Evolutionary conservation across 129 eudicot species (phyloP), one percentile per base, ranked within the genome.

Genomic region (Chrysanthemum seticuspe): DNA sequence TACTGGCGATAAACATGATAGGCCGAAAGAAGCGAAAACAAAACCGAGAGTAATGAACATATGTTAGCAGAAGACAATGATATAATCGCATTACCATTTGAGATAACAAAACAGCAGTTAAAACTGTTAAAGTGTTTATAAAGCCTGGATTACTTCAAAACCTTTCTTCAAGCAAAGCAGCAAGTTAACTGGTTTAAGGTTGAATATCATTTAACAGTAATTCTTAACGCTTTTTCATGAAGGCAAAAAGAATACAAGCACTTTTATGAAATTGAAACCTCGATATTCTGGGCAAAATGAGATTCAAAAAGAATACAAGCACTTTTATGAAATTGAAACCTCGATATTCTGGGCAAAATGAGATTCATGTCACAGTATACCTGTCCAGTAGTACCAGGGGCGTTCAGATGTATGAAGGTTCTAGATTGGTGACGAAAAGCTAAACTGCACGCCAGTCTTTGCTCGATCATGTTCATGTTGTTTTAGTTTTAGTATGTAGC

Each of bases 391-490:
- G 51, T 18, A 13, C 53, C 9, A 18, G 67, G 21, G 61, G 40
- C 74, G 31, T 52, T 57, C 49, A 57, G 51, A 62, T 57, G 13
- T 54, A 25, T 57, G 60, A 74, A 67, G 65, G 67, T 56, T 55
- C 78, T 82, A 88, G 21, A 78, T 49, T 57, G 90, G 89, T 27
- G 90, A 78, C 21, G 98, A 93, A 80, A 93, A 93, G 82, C 91
- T 79, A 66, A 93, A 89, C 75, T 89, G 95, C 79, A 93, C 78
- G 1, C 98, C 98, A 23, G 92, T 87, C 81, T 86, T 90, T 29
- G 96, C 98, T 60, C 78, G 84, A 65, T 93, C 98, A 8, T 81
- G 84, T 67, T 79, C 92, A 18, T 71, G 81, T 74, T 86, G 88
- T 56, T 70, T 85, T 76, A 93, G 88, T 56, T 70, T 85, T 76